Evolutionary conservation across 2,329 filamentous ascomycete genomes (phyloP), one percentile per base, ranked within the genome.

Genomic region (Colletotrichum phormii): DNA sequence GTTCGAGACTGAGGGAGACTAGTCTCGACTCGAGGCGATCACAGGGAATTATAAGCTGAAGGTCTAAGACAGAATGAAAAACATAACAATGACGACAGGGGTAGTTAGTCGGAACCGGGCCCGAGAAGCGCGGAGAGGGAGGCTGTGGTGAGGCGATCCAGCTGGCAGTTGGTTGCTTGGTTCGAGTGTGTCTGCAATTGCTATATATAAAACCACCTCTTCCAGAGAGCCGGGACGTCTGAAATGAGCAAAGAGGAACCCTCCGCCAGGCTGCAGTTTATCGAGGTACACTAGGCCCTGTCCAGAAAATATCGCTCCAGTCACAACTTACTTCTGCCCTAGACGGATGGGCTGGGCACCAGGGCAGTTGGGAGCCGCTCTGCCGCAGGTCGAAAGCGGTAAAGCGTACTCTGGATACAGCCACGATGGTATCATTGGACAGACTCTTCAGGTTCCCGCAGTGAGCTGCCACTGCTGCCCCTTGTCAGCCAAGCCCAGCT

Each of bases 141-240:
- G 71, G 71, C 71, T 73, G 46, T 73, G 66, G 26, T 13, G 49
- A 73, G 66, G 71, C 60, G 18, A 65, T 58, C 60, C 70, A 35
- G 31, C 29, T 64, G 66, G 64, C 71, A 73, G 66, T 51, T 49
- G 8, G 64, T 67, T 71, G 54, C 61, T 35, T 42, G 57, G 24
- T 33, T 55, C 35, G 55, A 46, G 15, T 54, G 26, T 51, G 59
- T 49, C 59, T 58, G 60, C 46, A 49, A 65, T 71, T 73, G 61
- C 71, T 73, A 73, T 73, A 73, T 71, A 73, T 73, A 71, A 65
- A 73, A 71, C 67, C 65, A 59, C 46, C 31, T 64, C 53, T 69
- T 46, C 55, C 60, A 73, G 60, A 26, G 35, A 64, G 67, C 71
- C 15, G 67, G 66, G 60, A 73, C 60, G 33, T 18, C 31, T 59